phyloP scores from a whole-genome alignment of 2,329 filamentous ascomycete genomes.

The Lachnellula occidentalis region DNA sequence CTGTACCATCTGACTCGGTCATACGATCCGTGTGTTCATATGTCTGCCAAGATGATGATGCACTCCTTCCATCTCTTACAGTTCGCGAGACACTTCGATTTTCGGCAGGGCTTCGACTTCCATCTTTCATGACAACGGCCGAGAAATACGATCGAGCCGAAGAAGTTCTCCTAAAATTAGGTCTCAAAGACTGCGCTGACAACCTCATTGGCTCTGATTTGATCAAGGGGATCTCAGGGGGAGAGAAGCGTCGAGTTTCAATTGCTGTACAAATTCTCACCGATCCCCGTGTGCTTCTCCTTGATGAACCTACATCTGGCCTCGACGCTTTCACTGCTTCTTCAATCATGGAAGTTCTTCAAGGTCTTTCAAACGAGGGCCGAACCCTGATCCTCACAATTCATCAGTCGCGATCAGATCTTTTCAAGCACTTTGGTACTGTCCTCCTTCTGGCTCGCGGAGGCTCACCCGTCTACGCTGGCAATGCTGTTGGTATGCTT shows the following conservation, averaged over 20 bases:
- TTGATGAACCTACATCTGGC: constrained; percentile 73
- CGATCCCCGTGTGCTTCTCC: constrained; percentile 64
- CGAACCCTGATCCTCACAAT: constrained; percentile 72
- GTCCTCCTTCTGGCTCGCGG: constrained; percentile 66
- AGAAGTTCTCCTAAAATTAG: constrained; percentile 68
- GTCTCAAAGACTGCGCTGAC: constrained; percentile 71
- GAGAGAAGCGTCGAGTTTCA: constrained; percentile 71
- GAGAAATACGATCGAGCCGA: constrained; percentile 66
- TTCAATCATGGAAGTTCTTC: constrained; percentile 70
- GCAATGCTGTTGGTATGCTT: constrained; percentile 58
- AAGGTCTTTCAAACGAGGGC: constrained; percentile 65
- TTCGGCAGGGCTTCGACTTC: constrained; percentile 65
- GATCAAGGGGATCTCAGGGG: constrained; percentile 73
- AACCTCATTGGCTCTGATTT: constrained; percentile 67
- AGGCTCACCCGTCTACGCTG: constrained; percentile 63
- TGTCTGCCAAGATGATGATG: constrained; percentile 74
- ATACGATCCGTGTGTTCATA: constrained; percentile 69
- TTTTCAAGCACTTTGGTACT: constrained; percentile 67
- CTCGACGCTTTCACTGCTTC: constrained; percentile 73
- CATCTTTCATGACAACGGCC: constrained; percentile 61
- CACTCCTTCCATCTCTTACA: constrained; percentile 66
- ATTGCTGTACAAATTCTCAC: constrained; percentile 75
- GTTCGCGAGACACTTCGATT: constrained; percentile 70
- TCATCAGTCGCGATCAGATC: constrained; percentile 68
- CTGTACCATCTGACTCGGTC: constrained; percentile 61